Conservation (phyloP, 2,329 filamentous ascomycete genomes). For the Hypoxylon sp. region DNA sequence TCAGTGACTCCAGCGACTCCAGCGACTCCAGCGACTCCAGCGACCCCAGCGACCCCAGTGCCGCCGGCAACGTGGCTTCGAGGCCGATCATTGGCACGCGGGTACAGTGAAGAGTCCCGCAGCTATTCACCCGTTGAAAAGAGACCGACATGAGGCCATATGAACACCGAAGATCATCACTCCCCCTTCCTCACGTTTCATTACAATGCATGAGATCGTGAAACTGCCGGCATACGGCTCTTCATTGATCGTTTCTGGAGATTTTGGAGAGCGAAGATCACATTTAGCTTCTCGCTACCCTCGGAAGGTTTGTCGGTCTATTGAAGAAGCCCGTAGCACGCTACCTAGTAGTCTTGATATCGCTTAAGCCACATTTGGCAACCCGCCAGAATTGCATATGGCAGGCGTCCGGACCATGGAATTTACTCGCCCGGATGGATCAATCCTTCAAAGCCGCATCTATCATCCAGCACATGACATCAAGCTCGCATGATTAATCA, state of each 20-base stretch:
- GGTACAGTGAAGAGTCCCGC: constrained; percentile 36
- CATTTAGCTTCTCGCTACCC: constrained; percentile 10
- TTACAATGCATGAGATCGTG: constrained; percentile 33
- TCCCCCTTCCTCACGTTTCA: constrained; percentile 34
- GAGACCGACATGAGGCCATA: constrained; percentile 46
- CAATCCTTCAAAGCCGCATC: constrained; percentile 44
- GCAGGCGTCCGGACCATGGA: constrained; percentile 33
- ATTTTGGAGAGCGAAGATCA: constrained; percentile 21
- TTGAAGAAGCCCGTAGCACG: constrained; percentile 19
- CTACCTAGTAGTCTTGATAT: constrained; percentile 2
- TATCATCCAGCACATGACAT: constrained; percentile 41
- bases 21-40: constrained; percentile 1
- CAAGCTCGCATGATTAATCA: constrained; percentile 12
- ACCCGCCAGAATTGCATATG: constrained; percentile 33
- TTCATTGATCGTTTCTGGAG: constrained; percentile 24
- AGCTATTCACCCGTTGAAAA: constrained; percentile 44
- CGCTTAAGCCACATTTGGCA: constrained; percentile 27
- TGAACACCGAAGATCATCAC: constrained; percentile 44
- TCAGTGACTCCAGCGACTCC: no score
- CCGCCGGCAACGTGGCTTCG: constrained; percentile 41
- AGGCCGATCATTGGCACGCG: constrained; percentile 39
- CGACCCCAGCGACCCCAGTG: constrained; percentile 8
- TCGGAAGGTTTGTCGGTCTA: constrained; percentile 14
- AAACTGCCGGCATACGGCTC: constrained; percentile 43
- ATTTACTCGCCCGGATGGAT: constrained; percentile 31